Evolutionary conservation across 164 flowering plant species (phyloP).

Genomic region (Magnolia changhungtana): DNA sequence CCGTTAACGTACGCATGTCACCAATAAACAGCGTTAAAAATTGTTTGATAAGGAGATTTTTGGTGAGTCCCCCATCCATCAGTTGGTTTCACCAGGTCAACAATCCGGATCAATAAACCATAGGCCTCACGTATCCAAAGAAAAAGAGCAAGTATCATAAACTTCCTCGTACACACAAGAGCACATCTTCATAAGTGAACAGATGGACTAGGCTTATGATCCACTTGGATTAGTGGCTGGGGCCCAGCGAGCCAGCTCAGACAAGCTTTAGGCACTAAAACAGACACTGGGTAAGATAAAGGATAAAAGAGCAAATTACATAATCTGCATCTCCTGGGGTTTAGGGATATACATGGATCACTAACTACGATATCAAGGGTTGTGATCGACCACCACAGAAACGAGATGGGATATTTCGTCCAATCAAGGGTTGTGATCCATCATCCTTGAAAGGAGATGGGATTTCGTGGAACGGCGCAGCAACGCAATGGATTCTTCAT

Average conservation of each 20-base stretch:
- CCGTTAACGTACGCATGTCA: too few relatives aligned
- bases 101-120: background rate
- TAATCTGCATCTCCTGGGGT: conserved; percentile 3
- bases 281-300: background rate
- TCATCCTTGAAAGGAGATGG: too few relatives aligned
- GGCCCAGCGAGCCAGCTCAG: background rate
- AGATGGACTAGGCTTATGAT: background rate
- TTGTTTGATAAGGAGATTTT: background rate
- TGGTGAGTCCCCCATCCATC: background rate
- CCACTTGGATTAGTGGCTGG: too few relatives aligned
- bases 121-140: background rate
- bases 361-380: background rate
- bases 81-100: background rate
- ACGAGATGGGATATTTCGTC: background rate
- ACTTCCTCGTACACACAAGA: background rate
- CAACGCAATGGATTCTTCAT: conserved; percentile 65
- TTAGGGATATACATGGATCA: background rate
- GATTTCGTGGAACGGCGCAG: conserved; percentile 24
- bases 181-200: background rate
- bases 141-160: background rate
- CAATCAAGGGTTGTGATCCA: too few relatives aligned
- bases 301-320: background rate
- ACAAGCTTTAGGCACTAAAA: background rate
- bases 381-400: background rate
- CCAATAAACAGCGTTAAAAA: too few relatives aligned